phyloP scores from a whole-genome alignment of 371 early-diverging fungal species.

The Mortierella sp. region DNA sequence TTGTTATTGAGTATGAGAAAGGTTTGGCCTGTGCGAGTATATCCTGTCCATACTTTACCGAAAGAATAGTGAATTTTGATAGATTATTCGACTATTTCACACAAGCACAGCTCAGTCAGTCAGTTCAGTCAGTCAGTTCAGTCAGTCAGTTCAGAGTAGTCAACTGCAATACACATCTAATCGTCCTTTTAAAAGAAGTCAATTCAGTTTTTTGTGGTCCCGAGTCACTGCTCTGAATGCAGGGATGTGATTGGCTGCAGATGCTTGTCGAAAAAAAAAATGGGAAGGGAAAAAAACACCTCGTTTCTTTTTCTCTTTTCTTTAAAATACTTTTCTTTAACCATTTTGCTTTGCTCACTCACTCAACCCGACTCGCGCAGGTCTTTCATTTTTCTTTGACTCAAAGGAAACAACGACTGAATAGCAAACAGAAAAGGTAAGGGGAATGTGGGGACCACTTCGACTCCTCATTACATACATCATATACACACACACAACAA shows the following conservation, averaged over 20 bases:
- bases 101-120: slow-evolving; percentile 1
- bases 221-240: neutral
- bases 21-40: too few species aligned
- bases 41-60: too few species aligned
- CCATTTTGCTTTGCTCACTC: slow-evolving; percentile 11
- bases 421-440: slow-evolving; percentile 26
- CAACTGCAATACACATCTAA: too few species aligned
- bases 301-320: slow-evolving; percentile 13
- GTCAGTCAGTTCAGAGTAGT: too few species aligned
- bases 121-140: too few species aligned
- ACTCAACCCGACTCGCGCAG: slow-evolving; percentile 1
- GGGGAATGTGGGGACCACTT: slow-evolving; percentile 12
- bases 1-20: neutral
- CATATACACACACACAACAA: slow-evolving; percentile 5
- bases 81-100: neutral
- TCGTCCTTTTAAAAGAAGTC: too few species aligned
- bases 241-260: slow-evolving; percentile 1
- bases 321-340: slow-evolving; percentile 6
- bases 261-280: neutral
- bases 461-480: slow-evolving; percentile 1
- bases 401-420: neutral
- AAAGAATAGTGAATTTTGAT: too few species aligned
- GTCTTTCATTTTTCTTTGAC: neutral
- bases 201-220: too few species aligned
- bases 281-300: neutral